A percentile compares a stretch with the other conserved stretches of the same genome.
Evolutionary conservation across 495 filamentous ascomycete genomes (phyloP).

Genomic region (Daldinia loculata): DNA sequence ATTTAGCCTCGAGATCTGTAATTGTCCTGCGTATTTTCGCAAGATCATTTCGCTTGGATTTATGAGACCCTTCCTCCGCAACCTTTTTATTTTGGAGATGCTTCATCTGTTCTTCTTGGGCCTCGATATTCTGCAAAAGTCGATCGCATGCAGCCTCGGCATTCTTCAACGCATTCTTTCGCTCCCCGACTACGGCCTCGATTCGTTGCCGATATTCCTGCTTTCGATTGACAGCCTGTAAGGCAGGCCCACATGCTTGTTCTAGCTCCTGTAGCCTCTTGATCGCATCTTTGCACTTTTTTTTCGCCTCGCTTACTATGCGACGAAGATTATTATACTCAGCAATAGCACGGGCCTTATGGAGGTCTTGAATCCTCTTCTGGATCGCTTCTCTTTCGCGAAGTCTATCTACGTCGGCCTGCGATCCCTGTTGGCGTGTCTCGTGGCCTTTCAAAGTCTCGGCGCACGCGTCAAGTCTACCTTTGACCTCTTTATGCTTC

Average conservation of each 20-base stretch:
- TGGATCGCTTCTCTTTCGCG: constrained; percentile 76
- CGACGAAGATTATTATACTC: constrained; percentile 62
- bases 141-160: constrained; percentile 63
- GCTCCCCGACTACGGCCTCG: constrained; percentile 58
- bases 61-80: constrained; percentile 63
- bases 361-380: constrained; percentile 69
- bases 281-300: constrained; percentile 55
- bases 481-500: constrained; percentile 71
- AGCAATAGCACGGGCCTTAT: constrained; percentile 70
- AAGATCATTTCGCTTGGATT: constrained; percentile 62
- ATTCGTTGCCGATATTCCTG: constrained; percentile 63
- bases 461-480: constrained; percentile 64
- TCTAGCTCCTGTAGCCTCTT: constrained; percentile 65
- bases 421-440: constrained; percentile 76
- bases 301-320: constrained; percentile 57
- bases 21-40: constrained; percentile 53
- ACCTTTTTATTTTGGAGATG: constrained; percentile 64
- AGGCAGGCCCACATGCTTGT: constrained; percentile 69
- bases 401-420: constrained; percentile 84
- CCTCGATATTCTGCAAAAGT: constrained; percentile 59
- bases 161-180: constrained; percentile 59
- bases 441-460: constrained; percentile 72
- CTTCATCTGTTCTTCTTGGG: constrained; percentile 61
- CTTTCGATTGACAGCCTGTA: constrained; percentile 72
- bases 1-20: constrained; percentile 53